Base-by-base conservation (phyloP, 2,329 filamentous ascomycete species). In the Trichocomaceae sp. region DNA sequence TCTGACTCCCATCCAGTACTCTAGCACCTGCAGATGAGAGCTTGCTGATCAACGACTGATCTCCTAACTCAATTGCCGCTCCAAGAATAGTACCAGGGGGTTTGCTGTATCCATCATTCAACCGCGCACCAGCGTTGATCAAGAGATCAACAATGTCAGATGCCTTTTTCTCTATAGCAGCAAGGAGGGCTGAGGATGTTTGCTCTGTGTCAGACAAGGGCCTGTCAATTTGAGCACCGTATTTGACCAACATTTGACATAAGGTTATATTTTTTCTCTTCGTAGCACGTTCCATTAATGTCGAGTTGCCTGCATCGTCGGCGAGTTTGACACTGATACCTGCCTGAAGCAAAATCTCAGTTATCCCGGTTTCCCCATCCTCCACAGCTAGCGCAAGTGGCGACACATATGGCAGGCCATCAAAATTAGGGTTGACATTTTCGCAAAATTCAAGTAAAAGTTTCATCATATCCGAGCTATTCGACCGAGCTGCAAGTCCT, bases 71-170 rank as follows among this genome's bases (percentile, higher is more conserved):
- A 47, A 53, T 53, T 37, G 50, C 50, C 5, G 50, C 50, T 47
- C 50, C 50, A 47, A 53, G 50, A 46, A 53, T 37, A 22, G 50
- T 53, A 41, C 41, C 37, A 47, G 50, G 50, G 26, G 37, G 13
- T 47, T 46, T 20, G n/a, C 50, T 53, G 35, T 57, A 58, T 31
- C 13, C n/a, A 23, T 59, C 58, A 54, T 59, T 58, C 31, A 57
- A 37, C 26, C 56, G 37, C 47, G 50, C 50, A 47, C 50, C 50
- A 13, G 35, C 35, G 15, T n/a, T 19, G 53, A 59, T 58, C 10
- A 59, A 57, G 26, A 58, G 50, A 33, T 56, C 17, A 22, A 58
- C 35, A 17, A 59, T 47, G 31, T 54, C 46, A 35, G 31, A 20
- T 26, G 15, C 37, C 8, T 47, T 47, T 31, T 7, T 4, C 37